Evolutionary conservation across 768 basidiomycete species (phyloP).

Genomic region (Termitomyces sp.): DNA sequence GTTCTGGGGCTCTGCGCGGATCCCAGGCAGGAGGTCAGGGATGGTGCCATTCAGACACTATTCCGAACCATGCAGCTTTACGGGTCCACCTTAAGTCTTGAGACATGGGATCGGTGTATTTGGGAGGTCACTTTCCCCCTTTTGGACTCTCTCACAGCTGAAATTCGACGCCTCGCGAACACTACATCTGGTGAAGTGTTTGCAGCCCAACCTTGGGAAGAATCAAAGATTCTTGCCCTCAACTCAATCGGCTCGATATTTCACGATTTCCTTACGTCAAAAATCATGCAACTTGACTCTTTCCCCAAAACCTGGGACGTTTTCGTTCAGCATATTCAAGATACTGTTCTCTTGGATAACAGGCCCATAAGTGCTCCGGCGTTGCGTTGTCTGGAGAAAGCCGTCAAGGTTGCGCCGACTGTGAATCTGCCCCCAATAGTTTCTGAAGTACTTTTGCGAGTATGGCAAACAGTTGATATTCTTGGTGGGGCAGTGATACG

Average conservation of each 20-base stretch:
- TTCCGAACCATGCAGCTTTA: conserved; percentile 94
- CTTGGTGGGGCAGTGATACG: conserved; percentile 52
- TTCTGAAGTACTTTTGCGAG: conserved; percentile 45
- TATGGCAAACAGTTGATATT: conserved; percentile 65
- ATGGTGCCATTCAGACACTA: conserved; percentile 91
- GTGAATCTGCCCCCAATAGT: conserved; percentile 39
- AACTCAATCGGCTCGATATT: conserved; percentile 82
- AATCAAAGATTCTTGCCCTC: conserved; percentile 81
- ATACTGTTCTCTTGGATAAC: conserved; percentile 62
- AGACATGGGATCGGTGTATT: conserved; percentile 88
- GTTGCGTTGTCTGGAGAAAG: conserved; percentile 76
- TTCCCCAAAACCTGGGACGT: conserved; percentile 70
- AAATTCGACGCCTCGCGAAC: conserved; percentile 40
- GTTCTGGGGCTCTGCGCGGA: conserved; percentile 82
- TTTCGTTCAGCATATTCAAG: conserved; percentile 68
- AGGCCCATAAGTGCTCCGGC: conserved; percentile 77
- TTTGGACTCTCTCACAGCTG: conserved; percentile 58
- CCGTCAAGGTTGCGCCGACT: conserved; percentile 52
- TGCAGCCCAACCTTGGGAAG: conserved; percentile 62
- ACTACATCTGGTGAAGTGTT: conserved; percentile 13
- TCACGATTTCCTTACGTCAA: conserved; percentile 67
- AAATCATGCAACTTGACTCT: conserved; percentile 66
- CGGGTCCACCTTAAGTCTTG: conserved; percentile 74
- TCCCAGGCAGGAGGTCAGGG: conserved; percentile 78
- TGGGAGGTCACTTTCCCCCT: conserved; percentile 90